Evolutionary conservation across 805 yeast genomes (phyloP), one percentile per base, ranked within the genome.

Genomic region (Nakazawaea ernobii): DNA sequence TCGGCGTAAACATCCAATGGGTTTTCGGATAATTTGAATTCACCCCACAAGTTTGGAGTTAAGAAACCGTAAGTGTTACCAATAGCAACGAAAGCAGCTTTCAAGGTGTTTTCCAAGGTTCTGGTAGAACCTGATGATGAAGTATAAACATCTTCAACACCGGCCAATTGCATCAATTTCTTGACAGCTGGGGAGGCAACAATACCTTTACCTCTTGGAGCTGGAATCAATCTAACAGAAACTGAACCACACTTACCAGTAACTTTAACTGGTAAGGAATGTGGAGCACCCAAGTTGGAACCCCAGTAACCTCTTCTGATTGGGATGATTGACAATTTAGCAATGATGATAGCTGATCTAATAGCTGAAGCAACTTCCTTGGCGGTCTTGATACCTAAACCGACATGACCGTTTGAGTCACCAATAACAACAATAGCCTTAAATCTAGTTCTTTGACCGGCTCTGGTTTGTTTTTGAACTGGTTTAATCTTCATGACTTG

Each of bases 241-340:
- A 94, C 98, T 76, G 98, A 92, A 85, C 99, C 99, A 82, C 98
- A 94, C 90, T 92, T 94, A 81, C 99, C 99, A 62, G 98, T 86
- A 73, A 91, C 89, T 90, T 94, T 94, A 78, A 84, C 76, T 68
- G 97, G 92, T 71, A 92, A 85, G 62, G 99, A 87, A 86, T 94
- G 99, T 71, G 99, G 99, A 76, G 87, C 86, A 85, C 99, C 99
- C 77, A 94, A 87, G 84, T 90, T 89, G 74, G 96, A 77, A 79
- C 99, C 99, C 99, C 99, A 94, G 94, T 94, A 94, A 82, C 99
- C 99, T 85, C 99, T 90, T 86, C 99, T 92, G 81, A 94, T 92
- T 73, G 99, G 99, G 73, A 94, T 90, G 77, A 94, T 86, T 63
- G 97, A 86, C 70, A 94, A 84, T 84, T 94, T 94, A 75, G 99